These are phyloP conservation scores for Fusarium setosum DNA, from an alignment of 2,329 filamentous ascomycete species.

Conservation along the genomic window DNA sequence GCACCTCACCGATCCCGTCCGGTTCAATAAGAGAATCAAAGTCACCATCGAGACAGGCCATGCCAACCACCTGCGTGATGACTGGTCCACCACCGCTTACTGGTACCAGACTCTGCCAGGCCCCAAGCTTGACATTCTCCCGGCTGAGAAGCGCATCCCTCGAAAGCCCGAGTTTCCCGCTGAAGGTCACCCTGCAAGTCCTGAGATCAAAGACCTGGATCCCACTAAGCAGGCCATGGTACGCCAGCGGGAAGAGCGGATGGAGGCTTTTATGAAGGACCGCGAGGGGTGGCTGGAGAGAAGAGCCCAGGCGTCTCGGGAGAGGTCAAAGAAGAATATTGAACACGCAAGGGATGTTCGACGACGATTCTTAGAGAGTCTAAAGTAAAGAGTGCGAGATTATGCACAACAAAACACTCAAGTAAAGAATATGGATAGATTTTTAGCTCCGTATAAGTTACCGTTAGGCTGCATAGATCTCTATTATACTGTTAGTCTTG, in stretches of 20 bases:
- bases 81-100: slow-evolving; percentile 47
- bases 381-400: too few species aligned
- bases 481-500: too few species aligned
- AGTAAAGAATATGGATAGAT: too few species aligned
- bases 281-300: slow-evolving; percentile 39
- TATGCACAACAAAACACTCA: too few species aligned
- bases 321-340: slow-evolving; percentile 21
- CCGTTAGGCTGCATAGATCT: too few species aligned
- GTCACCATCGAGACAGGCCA: slow-evolving; percentile 45
- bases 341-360: slow-evolving; percentile 14
- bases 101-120: slow-evolving; percentile 49
- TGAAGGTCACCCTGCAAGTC: slow-evolving; percentile 12
- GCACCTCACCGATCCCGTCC: slow-evolving; percentile 48
- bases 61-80: slow-evolving; percentile 47
- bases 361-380: slow-evolving; percentile 1
- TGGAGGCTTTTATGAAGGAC: slow-evolving; percentile 38
- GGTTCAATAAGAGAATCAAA: slow-evolving; percentile 45
- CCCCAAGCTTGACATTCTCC: slow-evolving; percentile 43
- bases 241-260: slow-evolving; percentile 30
- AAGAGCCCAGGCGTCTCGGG: slow-evolving; percentile 30
- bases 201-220: slow-evolving; percentile 7
- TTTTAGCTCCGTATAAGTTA: too few species aligned
- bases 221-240: slow-evolving; percentile 11
- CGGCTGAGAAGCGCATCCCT: slow-evolving; percentile 38
- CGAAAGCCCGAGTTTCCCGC: slow-evolving; percentile 32